phyloP scores from a whole-genome alignment of 2,329 filamentous ascomycete genomes.

The Aureobasidium sp. region DNA sequence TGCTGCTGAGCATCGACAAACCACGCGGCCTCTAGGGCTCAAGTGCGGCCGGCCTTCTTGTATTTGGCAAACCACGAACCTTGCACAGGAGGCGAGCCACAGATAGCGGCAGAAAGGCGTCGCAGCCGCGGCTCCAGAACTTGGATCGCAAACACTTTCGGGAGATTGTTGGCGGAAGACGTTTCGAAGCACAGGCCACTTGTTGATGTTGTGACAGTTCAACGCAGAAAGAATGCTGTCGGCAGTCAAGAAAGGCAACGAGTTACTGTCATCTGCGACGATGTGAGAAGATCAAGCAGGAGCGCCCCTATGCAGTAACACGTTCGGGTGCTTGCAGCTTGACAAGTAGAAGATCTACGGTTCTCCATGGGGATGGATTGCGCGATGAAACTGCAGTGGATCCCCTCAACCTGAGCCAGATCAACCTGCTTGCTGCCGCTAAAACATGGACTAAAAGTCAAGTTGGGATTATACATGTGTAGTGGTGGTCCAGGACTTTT shows the following conservation, averaged over 20 bases:
- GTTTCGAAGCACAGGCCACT: slow-evolving; percentile 1
- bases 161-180: slow-evolving; percentile 3
- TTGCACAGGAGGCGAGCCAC: not conserved
- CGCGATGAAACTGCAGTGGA: slow-evolving; percentile 13
- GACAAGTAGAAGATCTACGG: slow-evolving; percentile 6
- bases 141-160: slow-evolving; percentile 2
- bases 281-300: not conserved
- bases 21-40: not conserved
- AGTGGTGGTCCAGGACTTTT: not conserved
- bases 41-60: not conserved
- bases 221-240: slow-evolving; percentile 1
- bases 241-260: slow-evolving; percentile 4
- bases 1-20: not conserved
- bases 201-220: slow-evolving; percentile 1
- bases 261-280: not conserved
- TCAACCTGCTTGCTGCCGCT: not conserved
- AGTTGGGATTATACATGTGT: slow-evolving; percentile 8
- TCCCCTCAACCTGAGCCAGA: slow-evolving; percentile 10
- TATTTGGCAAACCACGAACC: not conserved
- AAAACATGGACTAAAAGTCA: slow-evolving; percentile 3
- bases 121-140: not conserved
- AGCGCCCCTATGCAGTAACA: not conserved
- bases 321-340: not conserved
- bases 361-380: slow-evolving; percentile 10
- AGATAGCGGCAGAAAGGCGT: not conserved